Evolutionary conservation across 345 rosid species (phyloP).

Genomic region (Moricandia arvensis): DNA sequence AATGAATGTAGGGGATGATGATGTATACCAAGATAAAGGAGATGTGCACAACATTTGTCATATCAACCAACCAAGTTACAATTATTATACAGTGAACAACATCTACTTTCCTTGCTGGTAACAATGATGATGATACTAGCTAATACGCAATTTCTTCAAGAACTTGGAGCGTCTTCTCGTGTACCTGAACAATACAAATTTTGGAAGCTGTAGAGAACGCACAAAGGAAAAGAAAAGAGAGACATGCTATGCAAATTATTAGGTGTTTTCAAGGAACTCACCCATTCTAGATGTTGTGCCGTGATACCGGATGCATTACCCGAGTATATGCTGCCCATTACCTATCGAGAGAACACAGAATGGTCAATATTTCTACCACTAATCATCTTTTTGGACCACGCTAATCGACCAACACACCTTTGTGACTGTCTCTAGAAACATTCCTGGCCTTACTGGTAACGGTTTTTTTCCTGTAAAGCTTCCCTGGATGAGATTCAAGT

Average conservation of each 20-base stretch:
- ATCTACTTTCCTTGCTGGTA: not conserved
- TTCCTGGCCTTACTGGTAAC: not conserved
- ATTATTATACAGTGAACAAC: constrained; percentile 2
- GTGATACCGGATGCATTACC: constrained; percentile 84
- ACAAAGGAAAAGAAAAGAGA: not conserved
- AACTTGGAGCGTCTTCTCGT: constrained; percentile 78
- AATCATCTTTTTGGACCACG: not conserved
- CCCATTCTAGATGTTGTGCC: constrained; percentile 98
- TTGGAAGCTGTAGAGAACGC: not conserved
- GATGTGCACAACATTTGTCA: not conserved
- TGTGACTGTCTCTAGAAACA: not conserved
- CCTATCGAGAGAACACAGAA: constrained; percentile 46
- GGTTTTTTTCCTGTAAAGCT: not conserved
- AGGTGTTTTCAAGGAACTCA: constrained; percentile 31
- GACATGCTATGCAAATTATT: not conserved
- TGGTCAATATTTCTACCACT: not conserved
- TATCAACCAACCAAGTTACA: not conserved
- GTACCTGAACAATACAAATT: constrained; percentile 52
- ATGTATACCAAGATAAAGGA: not conserved
- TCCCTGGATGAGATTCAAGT: not conserved
- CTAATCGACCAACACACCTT: not conserved
- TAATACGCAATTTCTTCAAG: constrained; percentile 90
- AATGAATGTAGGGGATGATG: not conserved
- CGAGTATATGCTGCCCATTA: constrained; percentile 77
- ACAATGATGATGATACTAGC: not conserved